A percentile compares a stretch with the other conserved stretches of the same genome.
Conservation (phyloP, 2,329 filamentous ascomycete genomes). For the Fusarium sp. region DNA sequence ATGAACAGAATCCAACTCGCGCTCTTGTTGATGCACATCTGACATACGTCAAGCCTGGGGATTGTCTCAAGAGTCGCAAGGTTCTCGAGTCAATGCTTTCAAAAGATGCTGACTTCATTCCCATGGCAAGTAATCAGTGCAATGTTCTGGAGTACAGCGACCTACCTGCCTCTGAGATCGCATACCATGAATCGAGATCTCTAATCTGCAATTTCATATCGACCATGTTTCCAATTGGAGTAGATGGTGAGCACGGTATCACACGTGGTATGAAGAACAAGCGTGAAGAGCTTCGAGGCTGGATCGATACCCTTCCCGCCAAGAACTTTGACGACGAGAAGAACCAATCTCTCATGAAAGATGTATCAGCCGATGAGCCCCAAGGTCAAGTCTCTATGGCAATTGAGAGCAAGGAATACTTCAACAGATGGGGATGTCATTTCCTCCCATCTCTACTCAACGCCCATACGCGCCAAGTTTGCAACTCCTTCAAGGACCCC, state of each 20-base stretch:
- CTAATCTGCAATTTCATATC: constrained; percentile 60
- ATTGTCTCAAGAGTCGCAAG: background rate
- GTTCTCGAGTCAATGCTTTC: background rate
- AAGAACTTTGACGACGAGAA: constrained; percentile 47
- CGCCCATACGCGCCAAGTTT: constrained; percentile 65
- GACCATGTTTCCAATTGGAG: constrained; percentile 51
- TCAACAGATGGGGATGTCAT: constrained; percentile 64
- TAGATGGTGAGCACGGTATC: constrained; percentile 46
- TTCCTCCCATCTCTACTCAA: constrained; percentile 66
- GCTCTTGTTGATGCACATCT: constrained; percentile 48
- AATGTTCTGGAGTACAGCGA: constrained; percentile 32
- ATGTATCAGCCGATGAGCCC: constrained; percentile 55
- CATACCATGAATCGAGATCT: constrained; percentile 63
- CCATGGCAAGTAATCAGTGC: constrained; percentile 5
- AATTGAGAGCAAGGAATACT: constrained; percentile 51
- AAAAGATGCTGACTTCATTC: background rate
- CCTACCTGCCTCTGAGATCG: constrained; percentile 49
- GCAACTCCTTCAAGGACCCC: constrained; percentile 70
- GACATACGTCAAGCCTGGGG: constrained; percentile 44
- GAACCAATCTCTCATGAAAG: constrained; percentile 59
- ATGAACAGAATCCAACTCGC: constrained; percentile 2
- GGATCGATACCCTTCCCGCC: constrained; percentile 50
- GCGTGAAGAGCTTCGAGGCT: constrained; percentile 38
- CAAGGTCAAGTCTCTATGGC: constrained; percentile 63
- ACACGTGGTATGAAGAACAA: constrained; percentile 1